These are phyloP conservation scores for Phytopythium sindhum DNA, from an alignment of 352 stramenopile genomes.

Conservation along the genomic window DNA sequence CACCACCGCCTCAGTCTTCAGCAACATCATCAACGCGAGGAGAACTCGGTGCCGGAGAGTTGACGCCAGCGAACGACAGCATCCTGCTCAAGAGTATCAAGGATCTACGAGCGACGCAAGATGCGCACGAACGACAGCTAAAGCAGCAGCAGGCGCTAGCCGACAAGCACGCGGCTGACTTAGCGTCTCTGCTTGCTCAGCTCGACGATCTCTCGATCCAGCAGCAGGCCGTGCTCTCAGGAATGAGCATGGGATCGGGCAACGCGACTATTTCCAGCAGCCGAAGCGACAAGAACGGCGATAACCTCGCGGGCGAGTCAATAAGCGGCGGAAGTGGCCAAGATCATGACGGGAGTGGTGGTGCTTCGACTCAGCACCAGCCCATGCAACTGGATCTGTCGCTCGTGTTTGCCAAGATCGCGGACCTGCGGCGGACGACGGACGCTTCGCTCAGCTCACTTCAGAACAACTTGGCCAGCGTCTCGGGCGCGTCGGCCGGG, in stretches of 20 bases:
- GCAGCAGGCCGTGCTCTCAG: constrained; percentile 35
- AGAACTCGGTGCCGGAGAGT: background rate
- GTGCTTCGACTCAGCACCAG: constrained; percentile 8
- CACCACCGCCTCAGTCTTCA: background rate
- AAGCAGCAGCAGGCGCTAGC: constrained; percentile 35
- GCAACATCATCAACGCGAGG: background rate
- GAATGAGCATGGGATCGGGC: background rate
- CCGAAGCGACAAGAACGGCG: background rate
- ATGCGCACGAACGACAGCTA: constrained; percentile 33
- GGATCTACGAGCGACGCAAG: constrained; percentile 40
- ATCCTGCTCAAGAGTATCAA: constrained; percentile 49
- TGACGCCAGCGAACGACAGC: background rate
- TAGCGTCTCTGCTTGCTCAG: constrained; percentile 40
- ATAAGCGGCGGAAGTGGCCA: constrained; percentile 5
- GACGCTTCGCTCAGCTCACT: constrained; percentile 56
- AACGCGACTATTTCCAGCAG: constrained; percentile 8
- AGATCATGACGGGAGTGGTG: constrained; percentile 8
- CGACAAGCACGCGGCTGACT: constrained; percentile 45
- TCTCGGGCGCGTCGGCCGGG: constrained; percentile 29
- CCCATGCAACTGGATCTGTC: constrained; percentile 57
- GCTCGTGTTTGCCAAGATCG: constrained; percentile 78
- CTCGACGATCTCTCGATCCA: constrained; percentile 58
- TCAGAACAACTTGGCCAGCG: constrained; percentile 42
- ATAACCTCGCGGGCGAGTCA: background rate
- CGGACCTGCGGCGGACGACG: constrained; percentile 57